A percentile compares a stretch with the other conserved stretches of the same genome.
Conservation (phyloP, 176 grass and related monocot species). For the Otatea glauca region DNA sequence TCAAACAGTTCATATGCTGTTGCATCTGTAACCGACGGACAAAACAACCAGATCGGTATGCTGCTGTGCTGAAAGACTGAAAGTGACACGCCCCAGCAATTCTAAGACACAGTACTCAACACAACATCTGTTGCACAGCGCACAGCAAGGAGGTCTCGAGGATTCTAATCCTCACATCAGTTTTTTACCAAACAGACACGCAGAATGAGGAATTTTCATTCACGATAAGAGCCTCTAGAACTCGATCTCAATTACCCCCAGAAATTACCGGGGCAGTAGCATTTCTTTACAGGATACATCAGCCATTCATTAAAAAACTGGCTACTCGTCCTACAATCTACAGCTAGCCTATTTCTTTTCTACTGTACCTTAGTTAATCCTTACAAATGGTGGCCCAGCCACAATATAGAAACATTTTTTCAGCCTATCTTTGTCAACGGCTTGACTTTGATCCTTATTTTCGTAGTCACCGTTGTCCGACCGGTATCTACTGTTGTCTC, state of each 20-base stretch:
- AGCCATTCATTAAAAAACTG: conserved; percentile 47
- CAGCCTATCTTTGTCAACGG: conserved; percentile 44
- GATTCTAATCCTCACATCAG: too few relatives aligned
- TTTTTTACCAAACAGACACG: too few relatives aligned
- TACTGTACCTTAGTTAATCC: conserved; percentile 47
- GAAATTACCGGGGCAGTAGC: conserved; percentile 42
- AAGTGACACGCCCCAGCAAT: background rate
- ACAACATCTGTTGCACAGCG: background rate
- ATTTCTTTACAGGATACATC: conserved; percentile 48
- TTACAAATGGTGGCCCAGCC: conserved; percentile 26
- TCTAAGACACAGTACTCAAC: background rate
- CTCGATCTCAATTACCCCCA: conserved; percentile 41
- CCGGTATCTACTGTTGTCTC: conserved; percentile 51
- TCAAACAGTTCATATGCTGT: background rate
- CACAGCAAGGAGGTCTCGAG: background rate
- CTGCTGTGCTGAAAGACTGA: background rate
- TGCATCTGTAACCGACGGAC: background rate
- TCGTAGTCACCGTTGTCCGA: conserved; percentile 53
- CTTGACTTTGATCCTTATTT: conserved; percentile 82
- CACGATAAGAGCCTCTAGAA: conserved; percentile 21
- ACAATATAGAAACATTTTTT: conserved; percentile 16
- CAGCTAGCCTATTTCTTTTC: conserved; percentile 23
- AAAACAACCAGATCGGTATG: background rate
- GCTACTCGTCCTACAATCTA: conserved; percentile 53
- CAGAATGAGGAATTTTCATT: background rate